Evolutionary conservation across 208 protist genomes (phyloP).

Genomic region (Zelonia costaricensis): DNA sequence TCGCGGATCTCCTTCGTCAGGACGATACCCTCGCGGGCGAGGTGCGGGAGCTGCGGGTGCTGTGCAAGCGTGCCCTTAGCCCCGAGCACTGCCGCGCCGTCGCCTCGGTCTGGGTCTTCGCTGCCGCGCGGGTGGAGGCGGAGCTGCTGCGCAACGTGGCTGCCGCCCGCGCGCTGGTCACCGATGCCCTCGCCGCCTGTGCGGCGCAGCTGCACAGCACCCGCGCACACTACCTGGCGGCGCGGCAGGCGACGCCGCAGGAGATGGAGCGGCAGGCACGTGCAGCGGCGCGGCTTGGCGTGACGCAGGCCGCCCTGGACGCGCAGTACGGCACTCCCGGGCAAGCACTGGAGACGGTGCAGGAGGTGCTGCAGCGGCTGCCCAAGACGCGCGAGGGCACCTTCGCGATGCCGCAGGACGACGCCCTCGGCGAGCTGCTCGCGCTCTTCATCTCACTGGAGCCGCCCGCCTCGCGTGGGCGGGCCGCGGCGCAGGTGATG

Average conservation of each 20-base stretch:
- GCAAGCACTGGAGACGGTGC: conserved; percentile 61
- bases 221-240: conserved; percentile 6
- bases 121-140: conserved; percentile 60
- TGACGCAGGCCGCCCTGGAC: conserved; percentile 32
- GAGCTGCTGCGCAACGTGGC: conserved; percentile 29
- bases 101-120: conserved; percentile 68
- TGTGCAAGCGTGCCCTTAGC: conserved; percentile 44
- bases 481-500: conserved; percentile 70
- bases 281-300: conserved; percentile 37
- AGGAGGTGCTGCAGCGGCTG: conserved; percentile 59
- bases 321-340: conserved; percentile 27
- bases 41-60: conserved; percentile 37
- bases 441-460: conserved; percentile 66
- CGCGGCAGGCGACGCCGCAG: conserved; percentile 17
- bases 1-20: conserved; percentile 11
- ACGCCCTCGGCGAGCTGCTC: conserved; percentile 58
- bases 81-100: conserved; percentile 44
- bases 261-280: conserved; percentile 48
- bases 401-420: conserved; percentile 48
- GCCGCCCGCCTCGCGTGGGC: conserved; percentile 47
- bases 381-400: conserved; percentile 67
- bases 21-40: conserved; percentile 14
- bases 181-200: conserved; percentile 34
- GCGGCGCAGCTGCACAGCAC: conserved; percentile 12
- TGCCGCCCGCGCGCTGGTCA: conserved; percentile 36